phyloP scores from a whole-genome alignment of 148 eudicot genomes.

The Rhododendron simsii region DNA sequence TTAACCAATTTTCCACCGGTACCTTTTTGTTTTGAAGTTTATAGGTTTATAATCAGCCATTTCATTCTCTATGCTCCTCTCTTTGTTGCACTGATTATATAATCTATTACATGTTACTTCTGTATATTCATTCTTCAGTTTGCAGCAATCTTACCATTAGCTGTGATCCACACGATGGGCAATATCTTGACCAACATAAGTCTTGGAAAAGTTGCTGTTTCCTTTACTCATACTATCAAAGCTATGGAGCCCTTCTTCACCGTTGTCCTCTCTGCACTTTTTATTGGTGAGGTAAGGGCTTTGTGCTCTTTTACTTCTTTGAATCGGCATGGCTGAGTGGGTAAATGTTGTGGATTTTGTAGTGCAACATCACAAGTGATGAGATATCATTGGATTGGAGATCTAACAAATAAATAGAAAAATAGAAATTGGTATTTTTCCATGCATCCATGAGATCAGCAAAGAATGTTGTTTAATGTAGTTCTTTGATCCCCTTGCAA shows the following conservation, averaged over 20 bases:
- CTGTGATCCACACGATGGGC: slow-evolving; percentile 62
- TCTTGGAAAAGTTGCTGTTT: slow-evolving; percentile 72
- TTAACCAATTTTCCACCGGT: not conserved
- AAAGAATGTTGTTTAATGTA: not conserved
- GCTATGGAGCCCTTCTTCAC: slow-evolving; percentile 84
- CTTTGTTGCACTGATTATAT: not conserved
- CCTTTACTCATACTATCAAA: slow-evolving; percentile 82
- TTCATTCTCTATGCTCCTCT: not conserved
- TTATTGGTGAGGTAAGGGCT: slow-evolving; percentile 51
- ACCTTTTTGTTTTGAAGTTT: not conserved
- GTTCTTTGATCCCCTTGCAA: not conserved
- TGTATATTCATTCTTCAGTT: slow-evolving; percentile 28
- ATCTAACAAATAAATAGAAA: not conserved
- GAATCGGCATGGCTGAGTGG: not conserved
- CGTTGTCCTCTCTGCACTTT: slow-evolving; percentile 54
- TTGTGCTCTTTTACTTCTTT: not conserved
- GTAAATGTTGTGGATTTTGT: not conserved
- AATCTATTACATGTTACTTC: not conserved
- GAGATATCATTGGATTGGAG: not conserved
- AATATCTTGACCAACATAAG: slow-evolving; percentile 66
- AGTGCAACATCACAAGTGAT: not conserved
- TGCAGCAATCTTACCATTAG: slow-evolving; percentile 45
- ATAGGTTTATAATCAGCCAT: not conserved
- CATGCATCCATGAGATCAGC: not conserved
- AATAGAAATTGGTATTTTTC: not conserved